Evolutionary conservation across 129 eudicot species (phyloP).

Genomic region (Heracleum sosnowskyi): DNA sequence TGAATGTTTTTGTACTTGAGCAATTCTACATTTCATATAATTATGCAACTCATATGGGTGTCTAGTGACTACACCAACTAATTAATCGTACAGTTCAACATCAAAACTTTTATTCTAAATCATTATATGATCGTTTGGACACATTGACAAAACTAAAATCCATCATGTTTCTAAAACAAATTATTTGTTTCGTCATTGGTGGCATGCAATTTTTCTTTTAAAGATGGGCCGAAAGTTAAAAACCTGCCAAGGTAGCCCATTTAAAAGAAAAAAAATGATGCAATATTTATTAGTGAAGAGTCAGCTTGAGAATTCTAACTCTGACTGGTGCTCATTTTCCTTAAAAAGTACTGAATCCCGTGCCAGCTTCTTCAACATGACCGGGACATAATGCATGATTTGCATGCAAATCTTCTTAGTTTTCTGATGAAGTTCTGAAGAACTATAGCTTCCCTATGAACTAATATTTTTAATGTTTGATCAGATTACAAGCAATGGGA

Average conservation of each 20-base stretch:
- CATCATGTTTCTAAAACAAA: neutral
- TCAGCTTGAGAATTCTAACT: neutral
- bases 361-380: neutral
- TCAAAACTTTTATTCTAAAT: neutral
- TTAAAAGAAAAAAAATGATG: neutral
- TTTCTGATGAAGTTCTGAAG: neutral
- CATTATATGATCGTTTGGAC: neutral
- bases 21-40: neutral
- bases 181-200: neutral
- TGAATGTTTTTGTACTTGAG: neutral
- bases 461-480: neutral
- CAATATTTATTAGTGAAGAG: neutral
- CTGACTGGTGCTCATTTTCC: neutral
- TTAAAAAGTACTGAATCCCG: neutral
- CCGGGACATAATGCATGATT: neutral
- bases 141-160: neutral
- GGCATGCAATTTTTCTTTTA: neutral
- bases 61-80: neutral
- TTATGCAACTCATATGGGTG: neutral
- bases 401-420: neutral
- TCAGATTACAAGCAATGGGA: constrained; percentile 94
- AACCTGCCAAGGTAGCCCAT: neutral
- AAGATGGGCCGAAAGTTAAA: neutral
- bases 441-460: neutral
- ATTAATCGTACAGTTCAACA: neutral